A percentile compares a stretch with the other conserved stretches of the same genome.
phyloP scores from a whole-genome alignment of 1,139 yeast species.

The Debaryomyces subglobosus region DNA sequence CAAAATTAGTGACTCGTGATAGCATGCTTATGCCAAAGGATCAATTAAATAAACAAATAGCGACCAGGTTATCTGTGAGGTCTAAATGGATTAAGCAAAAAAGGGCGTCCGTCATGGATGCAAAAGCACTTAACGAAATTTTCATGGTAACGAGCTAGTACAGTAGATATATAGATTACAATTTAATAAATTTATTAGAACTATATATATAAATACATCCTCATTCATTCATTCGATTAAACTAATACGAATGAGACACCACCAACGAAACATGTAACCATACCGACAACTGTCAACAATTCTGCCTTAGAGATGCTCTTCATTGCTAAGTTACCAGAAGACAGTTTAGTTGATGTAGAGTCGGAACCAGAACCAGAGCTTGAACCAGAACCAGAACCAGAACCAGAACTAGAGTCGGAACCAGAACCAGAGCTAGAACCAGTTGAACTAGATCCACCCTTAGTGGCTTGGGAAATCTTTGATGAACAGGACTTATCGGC shows the following conservation, averaged over 20 bases:
- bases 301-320: constrained; percentile 32
- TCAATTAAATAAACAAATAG: constrained; percentile 33
- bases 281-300: constrained; percentile 33
- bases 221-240: constrained; percentile 12
- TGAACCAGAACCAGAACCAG: constrained; percentile 18
- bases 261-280: constrained; percentile 41
- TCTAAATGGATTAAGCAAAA: constrained; percentile 87
- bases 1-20: constrained; percentile 28
- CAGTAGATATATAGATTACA: constrained; percentile 2
- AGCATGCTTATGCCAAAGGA: constrained; percentile 42
- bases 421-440: constrained; percentile 28
- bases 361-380: constrained; percentile 24
- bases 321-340: constrained; percentile 26
- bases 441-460: constrained; percentile 28
- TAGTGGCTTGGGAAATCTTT: constrained; percentile 28
- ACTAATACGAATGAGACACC: constrained; percentile 40
- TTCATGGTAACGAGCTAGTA: constrained; percentile 70
- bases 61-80: constrained; percentile 76
- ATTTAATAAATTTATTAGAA: constrained; percentile 6
- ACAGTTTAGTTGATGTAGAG: constrained; percentile 25
- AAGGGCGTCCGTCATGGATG: constrained; percentile 87
- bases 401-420: constrained; percentile 24
- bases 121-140: constrained; percentile 85
- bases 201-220: constrained; percentile 1
- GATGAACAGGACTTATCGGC: constrained; percentile 37